Percentiles rank a stretch among this genome's conserved stretches.
phyloP scores from a whole-genome alignment of 2,329 filamentous ascomycete species.

The Elsinoe australis region DNA sequence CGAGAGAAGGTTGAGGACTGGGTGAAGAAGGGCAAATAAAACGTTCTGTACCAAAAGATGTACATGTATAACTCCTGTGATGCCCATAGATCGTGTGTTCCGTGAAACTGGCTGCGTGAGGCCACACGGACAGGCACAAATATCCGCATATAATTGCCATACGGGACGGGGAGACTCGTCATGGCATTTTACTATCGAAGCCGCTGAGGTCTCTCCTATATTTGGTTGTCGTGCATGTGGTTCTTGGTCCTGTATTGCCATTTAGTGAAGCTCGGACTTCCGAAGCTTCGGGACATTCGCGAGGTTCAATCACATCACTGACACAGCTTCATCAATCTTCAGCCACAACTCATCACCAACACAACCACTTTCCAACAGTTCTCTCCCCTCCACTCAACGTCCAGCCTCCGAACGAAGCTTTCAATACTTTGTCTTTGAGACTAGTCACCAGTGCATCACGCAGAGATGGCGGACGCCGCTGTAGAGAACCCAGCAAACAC shows the following conservation, averaged over 20 bases:
- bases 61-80: not conserved
- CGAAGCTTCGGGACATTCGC: conserved; percentile 16
- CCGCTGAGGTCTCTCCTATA: too few relatives aligned
- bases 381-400: too few relatives aligned
- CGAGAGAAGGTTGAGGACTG: conserved; percentile 75
- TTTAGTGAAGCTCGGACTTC: conserved; percentile 1
- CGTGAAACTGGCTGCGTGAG: too few relatives aligned
- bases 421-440: not conserved
- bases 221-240: not conserved
- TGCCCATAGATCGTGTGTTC: not conserved
- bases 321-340: not conserved
- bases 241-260: not conserved
- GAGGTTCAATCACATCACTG: not conserved
- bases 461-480: conserved; percentile 71
- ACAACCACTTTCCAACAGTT: too few relatives aligned
- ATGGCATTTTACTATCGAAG: too few relatives aligned
- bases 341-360: too few relatives aligned
- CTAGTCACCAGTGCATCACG: not conserved
- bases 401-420: too few relatives aligned
- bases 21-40: conserved; percentile 84
- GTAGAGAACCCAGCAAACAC: conserved; percentile 73
- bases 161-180: too few relatives aligned
- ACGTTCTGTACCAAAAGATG: not conserved
- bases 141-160: too few relatives aligned
- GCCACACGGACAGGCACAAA: too few relatives aligned